Evolutionary conservation across 106 monocot species (phyloP).

Genomic region (Chionographis japonica): DNA sequence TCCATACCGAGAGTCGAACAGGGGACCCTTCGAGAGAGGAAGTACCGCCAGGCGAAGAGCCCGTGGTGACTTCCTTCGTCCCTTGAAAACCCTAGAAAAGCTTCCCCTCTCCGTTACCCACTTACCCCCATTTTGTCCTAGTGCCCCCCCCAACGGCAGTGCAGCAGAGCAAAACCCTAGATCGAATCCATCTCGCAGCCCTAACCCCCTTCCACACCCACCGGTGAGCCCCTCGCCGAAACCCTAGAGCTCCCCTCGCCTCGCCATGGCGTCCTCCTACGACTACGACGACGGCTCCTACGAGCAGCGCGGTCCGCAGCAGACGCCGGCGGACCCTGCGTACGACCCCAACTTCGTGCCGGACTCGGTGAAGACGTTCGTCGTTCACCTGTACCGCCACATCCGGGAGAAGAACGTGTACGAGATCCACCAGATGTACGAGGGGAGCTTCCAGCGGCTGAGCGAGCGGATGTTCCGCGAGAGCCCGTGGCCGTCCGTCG

Average conservation of each 20-base stretch:
- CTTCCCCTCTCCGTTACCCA: too few relatives aligned
- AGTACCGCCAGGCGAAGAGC: too few relatives aligned
- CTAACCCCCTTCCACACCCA: too few relatives aligned
- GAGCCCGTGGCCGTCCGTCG: conserved; percentile 82
- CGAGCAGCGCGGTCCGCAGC: conserved; percentile 4
- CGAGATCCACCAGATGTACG: conserved; percentile 99
- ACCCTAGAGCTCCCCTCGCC: too few relatives aligned
- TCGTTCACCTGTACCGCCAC: conserved; percentile 91
- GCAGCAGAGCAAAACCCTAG: too few relatives aligned
- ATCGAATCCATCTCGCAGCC: too few relatives aligned
- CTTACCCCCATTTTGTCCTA: too few relatives aligned
- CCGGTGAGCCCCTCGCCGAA: background rate
- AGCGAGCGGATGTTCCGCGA: conserved; percentile 91
- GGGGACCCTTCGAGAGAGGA: too few relatives aligned
- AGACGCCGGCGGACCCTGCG: background rate
- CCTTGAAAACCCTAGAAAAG: too few relatives aligned
- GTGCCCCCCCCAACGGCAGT: too few relatives aligned
- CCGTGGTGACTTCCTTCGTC: too few relatives aligned
- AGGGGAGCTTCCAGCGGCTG: conserved; percentile 82
- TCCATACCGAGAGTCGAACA: too few relatives aligned
- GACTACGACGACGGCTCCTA: conserved; percentile 22
- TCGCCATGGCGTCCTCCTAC: conserved; percentile 26
- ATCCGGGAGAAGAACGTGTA: conserved; percentile 97
- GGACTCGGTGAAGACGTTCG: conserved; percentile 95
- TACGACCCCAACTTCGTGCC: conserved; percentile 97